Evolutionary conservation across 257 asterid species (phyloP), one percentile per base, ranked within the genome.

Genomic region (Linaria vulgaris): DNA sequence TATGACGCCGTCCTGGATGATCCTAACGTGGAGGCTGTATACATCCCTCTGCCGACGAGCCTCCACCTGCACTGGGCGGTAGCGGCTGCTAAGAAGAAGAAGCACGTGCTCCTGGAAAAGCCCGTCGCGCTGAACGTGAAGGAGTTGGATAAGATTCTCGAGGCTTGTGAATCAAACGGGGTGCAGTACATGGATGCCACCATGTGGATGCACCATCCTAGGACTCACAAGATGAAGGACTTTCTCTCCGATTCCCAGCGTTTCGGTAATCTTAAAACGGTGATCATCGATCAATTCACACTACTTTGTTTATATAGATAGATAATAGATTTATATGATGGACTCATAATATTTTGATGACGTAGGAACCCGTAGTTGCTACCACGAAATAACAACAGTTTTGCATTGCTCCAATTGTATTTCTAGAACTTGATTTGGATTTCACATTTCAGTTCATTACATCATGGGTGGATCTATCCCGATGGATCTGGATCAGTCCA

Each of bases 201-300:
- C 65, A 87, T 90, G 97, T 90, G 88, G 89, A 80, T 90, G 87
- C 97, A 90, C 72, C 69, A 90, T 51, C 95, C 95, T 2, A 79
- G 95, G 69, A 81, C 91, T 1, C 79, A 77, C 10, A 79, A 85
- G 73, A 87, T 85, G 91, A 78, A 9, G 71, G 90, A 85, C 39
- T 85, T 85, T 61, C 78, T 90, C 22, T 41, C 64, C 5, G 83
- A 83, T 72, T 7, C 41, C 9, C 41, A 34, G 41, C 41, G 41
- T 34, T 34, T 34, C 9, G 41, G 41, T 11, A 4, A 34, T 1
- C 41, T 34, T 34, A 34, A 34, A 34, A 11, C 41, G 41, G 41
- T 6, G n/a, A n/a, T n/a, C n/a, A n/a, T n/a, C n/a, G n/a, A n/a
- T n/a, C n/a, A n/a, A n/a, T n/a, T n/a, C n/a, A n/a, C n/a, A n/a